Base-by-base conservation (phyloP, 345 rosid genomes). In the Brassica carinata region DNA sequence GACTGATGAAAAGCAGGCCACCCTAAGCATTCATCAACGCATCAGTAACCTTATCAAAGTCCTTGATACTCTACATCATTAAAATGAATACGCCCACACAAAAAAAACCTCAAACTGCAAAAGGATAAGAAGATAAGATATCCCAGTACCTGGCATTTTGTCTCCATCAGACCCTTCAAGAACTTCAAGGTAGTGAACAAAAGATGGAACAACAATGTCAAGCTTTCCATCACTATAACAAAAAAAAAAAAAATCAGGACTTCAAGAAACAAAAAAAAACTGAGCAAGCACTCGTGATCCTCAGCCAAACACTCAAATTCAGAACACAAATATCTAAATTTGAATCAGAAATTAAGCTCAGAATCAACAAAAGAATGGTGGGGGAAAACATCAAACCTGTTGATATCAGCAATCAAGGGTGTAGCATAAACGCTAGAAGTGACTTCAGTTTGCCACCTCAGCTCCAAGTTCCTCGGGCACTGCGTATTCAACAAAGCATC, bases 1-100 rank as follows among this genome's bases (percentile, higher is more conserved):
- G 99, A 96, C 84, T 91, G 98, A 81, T 96, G 99, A 83, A 94
- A 96, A 61, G 99, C 97, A 73, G 99, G 99, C 99, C 99, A 96
- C 83, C 99, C 99, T 96, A 83, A n/a, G 81, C 55, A 77, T 83
- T 74, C 7, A 76, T 17, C 45, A 74, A 61, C 9, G 64, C 43
- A 65, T 73, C 75, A 74, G 59, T 63, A 29, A 71, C 29, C 8
- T 43, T 36, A 57, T 5, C 68, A 38, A 73, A 64, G 4, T n/a
- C 57, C 57, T 64, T 6, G 23, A 67, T 31, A 69, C 8, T 61
- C 26, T 14, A 72, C n/a, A 33, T n/a, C 31, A 14, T 17, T 29
- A 36, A 33, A 36, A 64, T 55, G 76, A n/a, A 67, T 23, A 73
- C 51, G 5, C 5, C 33, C 13, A 8, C 8, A 0, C 1, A n/a